Base-by-base conservation (phyloP, 257 asterid species). In the Osmanthus fragrans region DNA sequence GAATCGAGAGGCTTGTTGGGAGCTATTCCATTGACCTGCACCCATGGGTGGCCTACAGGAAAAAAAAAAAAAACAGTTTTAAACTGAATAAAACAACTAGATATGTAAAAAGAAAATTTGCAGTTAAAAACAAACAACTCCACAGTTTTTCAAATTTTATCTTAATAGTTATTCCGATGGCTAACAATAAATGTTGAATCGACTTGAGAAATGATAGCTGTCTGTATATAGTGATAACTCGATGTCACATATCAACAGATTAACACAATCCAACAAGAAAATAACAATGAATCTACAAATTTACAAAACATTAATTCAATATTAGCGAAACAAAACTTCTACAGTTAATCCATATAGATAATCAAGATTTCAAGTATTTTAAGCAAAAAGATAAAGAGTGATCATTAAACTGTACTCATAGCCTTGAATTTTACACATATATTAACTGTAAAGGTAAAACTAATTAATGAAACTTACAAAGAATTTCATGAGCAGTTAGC, bases 401-500 rank as follows among this genome's bases (percentile, higher is more conserved):
- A 39, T 39, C 45, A 8, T 39, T 39, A 39, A 39, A 8, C 25
- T 21, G 2, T n/a, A 58, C 15, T 58, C 13, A 7, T 58, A 2
- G 16, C 13, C 0, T 58, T 58, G 32, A n/a, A 56, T n/a, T 21
- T n/a, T 8, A 21, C 2, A 58, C 13, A 23, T 4, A 23, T 58
- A 58, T 2, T 21, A 47, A 19, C 9, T 27, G 19, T 56, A 7
- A 2, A 23, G 30, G 30, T 8, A 21, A n/a, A 58, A 58, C 29
- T 58, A 58, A 58, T 23, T 7, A 58, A 58, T 3, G 66, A 21
- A 71, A 78, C 85, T 74, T 70, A 82, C 85, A 75, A 45, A 82
- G 83, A 78, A 79, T 80, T 78, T 82, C 80, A 70, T 74, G 85
- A 66, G 82, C 83, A 37, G 85, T 82, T 40, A 75, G 74, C 63